Evolutionary conservation across 805 yeast species (phyloP).

Genomic region (Komagataella kurtzmanii): DNA sequence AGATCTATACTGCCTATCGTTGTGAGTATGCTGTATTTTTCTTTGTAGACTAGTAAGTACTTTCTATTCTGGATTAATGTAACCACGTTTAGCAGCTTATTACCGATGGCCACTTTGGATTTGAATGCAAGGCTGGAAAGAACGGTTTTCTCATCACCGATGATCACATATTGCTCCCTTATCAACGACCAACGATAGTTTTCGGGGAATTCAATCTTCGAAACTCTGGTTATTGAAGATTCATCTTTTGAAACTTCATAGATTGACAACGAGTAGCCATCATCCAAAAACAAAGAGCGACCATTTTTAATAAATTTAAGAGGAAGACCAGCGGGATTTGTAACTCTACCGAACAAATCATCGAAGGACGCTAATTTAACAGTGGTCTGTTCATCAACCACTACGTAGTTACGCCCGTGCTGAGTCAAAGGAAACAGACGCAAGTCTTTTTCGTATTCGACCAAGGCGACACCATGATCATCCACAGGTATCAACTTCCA

Average conservation of each 20-base stretch:
- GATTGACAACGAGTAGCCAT: not conserved
- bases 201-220: not conserved
- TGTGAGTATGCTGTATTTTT: not conserved
- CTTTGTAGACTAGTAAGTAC: not conserved
- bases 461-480: not conserved
- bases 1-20: not conserved
- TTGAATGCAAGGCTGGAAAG: not conserved
- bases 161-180: not conserved
- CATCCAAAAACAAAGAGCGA: not conserved
- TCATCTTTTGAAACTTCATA: not conserved
- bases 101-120: not conserved
- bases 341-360: not conserved
- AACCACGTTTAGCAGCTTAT: not conserved
- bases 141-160: not conserved
- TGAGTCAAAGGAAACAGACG: not conserved
- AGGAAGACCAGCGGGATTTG: not conserved
- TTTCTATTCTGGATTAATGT: not conserved
- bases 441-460: not conserved
- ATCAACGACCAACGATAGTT: not conserved
- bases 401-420: not conserved
- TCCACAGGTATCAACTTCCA: not conserved
- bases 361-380: not conserved
- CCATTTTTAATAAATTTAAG: not conserved
- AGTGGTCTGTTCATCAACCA: not conserved
- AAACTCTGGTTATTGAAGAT: not conserved